Percentiles rank a stretch among this genome's conserved stretches.
Conservation (phyloP, 1,139 yeast genomes). For the Candida albicans region DNA sequence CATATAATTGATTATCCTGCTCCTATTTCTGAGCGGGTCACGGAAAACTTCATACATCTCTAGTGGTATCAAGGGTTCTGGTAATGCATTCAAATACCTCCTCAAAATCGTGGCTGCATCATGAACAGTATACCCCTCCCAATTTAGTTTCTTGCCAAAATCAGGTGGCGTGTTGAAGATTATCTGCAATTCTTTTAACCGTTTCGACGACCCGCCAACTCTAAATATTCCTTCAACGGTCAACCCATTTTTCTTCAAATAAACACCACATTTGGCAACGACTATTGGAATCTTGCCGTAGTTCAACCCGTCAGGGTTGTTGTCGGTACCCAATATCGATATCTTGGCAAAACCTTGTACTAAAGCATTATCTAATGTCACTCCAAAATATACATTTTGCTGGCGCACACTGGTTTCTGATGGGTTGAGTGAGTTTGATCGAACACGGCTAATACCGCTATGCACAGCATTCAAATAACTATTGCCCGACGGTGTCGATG, state of each 20-base stretch:
- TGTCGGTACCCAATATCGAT: slow-evolving; percentile 48
- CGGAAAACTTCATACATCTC: slow-evolving; percentile 77
- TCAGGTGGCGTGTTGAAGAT: slow-evolving; percentile 85
- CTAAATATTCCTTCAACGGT: slow-evolving; percentile 89
- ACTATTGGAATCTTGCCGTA: slow-evolving; percentile 84
- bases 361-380: slow-evolving; percentile 68
- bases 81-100: slow-evolving; percentile 80
- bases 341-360: slow-evolving; percentile 75
- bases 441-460: slow-evolving; percentile 34
- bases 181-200: slow-evolving; percentile 82
- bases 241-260: slow-evolving; percentile 71
- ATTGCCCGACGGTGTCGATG: slow-evolving; percentile 13
- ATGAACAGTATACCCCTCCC: slow-evolving; percentile 97
- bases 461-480: slow-evolving; percentile 5
- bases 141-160: slow-evolving; percentile 80
- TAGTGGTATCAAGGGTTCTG: slow-evolving; percentile 89
- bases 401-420: slow-evolving; percentile 46
- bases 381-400: slow-evolving; percentile 81
- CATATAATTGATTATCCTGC: slow-evolving; percentile 61
- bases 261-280: slow-evolving; percentile 95
- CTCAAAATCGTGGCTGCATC: slow-evolving; percentile 93
- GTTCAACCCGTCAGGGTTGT: slow-evolving; percentile 28
- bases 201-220: slow-evolving; percentile 86
- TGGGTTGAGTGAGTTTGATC: slow-evolving; percentile 39
- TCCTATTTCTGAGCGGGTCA: slow-evolving; percentile 65